Base-by-base conservation (phyloP, 2,329 filamentous ascomycete genomes). In the Exophiala phaeomuriformis region DNA sequence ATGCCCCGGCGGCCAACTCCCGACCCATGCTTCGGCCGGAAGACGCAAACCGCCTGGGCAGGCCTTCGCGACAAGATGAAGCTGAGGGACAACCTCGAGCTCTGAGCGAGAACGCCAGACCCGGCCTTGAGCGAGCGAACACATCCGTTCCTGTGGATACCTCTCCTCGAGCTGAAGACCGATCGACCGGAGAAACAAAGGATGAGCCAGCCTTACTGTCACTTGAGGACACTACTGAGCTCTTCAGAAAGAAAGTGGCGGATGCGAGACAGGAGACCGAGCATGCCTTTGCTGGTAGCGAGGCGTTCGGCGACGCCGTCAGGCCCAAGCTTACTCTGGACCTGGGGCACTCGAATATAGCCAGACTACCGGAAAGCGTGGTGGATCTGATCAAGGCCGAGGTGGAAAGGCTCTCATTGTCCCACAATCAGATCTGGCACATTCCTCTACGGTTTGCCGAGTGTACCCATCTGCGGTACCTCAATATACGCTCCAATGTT, bases 301-400 rank as follows among this genome's bases (percentile, higher is more conserved):
- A 75, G 55, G 70, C 65, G 44, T 70, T 75, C 36, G 71, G 67
- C 12, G 72, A 74, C 61, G 70, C 72, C 10, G 68, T 75, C 51
- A 72, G 72, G 59, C 72, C 72, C 6, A 76, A 75, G 53, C 63
- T 78, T 56, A 77, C 75, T 1, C 72, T 78, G 53, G 74, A 78
- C 57, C 64, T 78, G 62, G 75, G 74, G 10, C 72, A 76, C 63
- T 74, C 72, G 9, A 71, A 71, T 52, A 75, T 78, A 55, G 68
- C 66, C 33, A 68, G 70, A 52, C 72, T 78, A 52, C 76, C 76
- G 1, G 72, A 74, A 51, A 69, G 73, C 35, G 73, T 78, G 30
- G 71, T 77, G 8, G 73, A 76, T 61, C 70, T 76, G 43, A 74
- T 78, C 53, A 77, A 76, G 61, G 69, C 76, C 61, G 75, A 78